These are phyloP conservation scores for Pulicaria dysenterica DNA, from an alignment of 129 eudicot species.

Conservation along the genomic window DNA sequence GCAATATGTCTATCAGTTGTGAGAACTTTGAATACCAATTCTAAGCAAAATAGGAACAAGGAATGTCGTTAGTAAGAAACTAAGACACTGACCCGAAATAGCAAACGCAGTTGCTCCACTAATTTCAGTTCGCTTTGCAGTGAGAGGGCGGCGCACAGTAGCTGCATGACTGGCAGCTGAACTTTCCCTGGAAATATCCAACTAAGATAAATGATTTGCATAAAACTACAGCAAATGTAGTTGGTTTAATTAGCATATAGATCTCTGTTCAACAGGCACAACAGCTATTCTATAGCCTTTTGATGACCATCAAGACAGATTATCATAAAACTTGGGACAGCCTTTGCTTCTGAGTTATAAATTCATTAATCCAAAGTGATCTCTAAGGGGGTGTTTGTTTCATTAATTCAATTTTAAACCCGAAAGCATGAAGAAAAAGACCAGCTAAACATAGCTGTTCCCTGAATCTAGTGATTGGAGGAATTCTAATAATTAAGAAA, in stretches of 20 bases:
- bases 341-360: too few relatives aligned
- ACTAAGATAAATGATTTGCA: not conserved
- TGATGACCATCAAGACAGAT: not conserved
- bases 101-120: slow-evolving; percentile 81
- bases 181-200: slow-evolving; percentile 55
- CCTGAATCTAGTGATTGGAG: too few relatives aligned
- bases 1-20: not conserved
- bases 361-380: too few relatives aligned
- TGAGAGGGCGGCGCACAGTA: slow-evolving; percentile 61
- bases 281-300: not conserved
- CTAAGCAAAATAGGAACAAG: too few relatives aligned
- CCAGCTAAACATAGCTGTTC: too few relatives aligned
- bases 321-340: too few relatives aligned
- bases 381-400: too few relatives aligned
- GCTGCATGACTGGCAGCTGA: slow-evolving; percentile 83
- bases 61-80: too few relatives aligned
- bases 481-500: too few relatives aligned
- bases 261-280: not conserved
- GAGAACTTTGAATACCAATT: too few relatives aligned
- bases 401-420: too few relatives aligned
- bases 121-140: slow-evolving; percentile 64
- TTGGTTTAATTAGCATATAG: not conserved
- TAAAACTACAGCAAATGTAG: not conserved
- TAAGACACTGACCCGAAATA: slow-evolving; percentile 61
- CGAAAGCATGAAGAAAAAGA: too few relatives aligned